phyloP scores from a whole-genome alignment of 768 basidiomycete species.

The Trametes gibbosa region DNA sequence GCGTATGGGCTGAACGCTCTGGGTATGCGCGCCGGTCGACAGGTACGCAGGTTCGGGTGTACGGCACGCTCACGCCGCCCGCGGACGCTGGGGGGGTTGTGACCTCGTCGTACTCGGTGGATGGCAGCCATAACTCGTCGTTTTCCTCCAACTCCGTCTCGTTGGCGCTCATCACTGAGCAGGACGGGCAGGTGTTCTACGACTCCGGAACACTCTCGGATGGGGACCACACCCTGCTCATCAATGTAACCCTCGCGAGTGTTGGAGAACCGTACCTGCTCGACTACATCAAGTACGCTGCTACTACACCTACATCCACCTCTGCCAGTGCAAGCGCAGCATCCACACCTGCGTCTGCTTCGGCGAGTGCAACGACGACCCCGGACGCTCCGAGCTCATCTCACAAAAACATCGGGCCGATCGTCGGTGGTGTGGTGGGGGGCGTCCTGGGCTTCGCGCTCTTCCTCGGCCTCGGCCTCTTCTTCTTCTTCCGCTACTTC shows the following conservation, averaged over 20 bases:
- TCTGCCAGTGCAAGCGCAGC: neutral
- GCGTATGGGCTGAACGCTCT: neutral
- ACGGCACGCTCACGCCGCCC: conserved; percentile 11
- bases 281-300: conserved; percentile 20
- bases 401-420: conserved; percentile 17
- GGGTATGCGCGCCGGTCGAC: too few relatives aligned
- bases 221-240: conserved; percentile 12
- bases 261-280: conserved; percentile 17
- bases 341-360: neutral
- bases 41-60: conserved; percentile 21
- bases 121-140: neutral
- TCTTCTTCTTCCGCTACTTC: conserved; percentile 9
- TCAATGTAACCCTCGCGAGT: conserved; percentile 21
- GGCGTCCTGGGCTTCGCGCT: conserved; percentile 16
- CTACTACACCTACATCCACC: conserved; percentile 1
- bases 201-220: conserved; percentile 16
- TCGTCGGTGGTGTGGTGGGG: conserved; percentile 23
- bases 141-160: conserved; percentile 14
- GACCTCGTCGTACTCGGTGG: conserved; percentile 17
- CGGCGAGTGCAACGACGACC: neutral
- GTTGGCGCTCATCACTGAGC: conserved; percentile 7
- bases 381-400: neutral
- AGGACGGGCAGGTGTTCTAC: conserved; percentile 20
- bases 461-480: conserved; percentile 3
- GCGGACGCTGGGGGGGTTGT: neutral